A percentile compares a stretch with the other conserved stretches of the same genome.
phyloP scores from a whole-genome alignment of 106 monocot species.

The Hemerocallis citrina region DNA sequence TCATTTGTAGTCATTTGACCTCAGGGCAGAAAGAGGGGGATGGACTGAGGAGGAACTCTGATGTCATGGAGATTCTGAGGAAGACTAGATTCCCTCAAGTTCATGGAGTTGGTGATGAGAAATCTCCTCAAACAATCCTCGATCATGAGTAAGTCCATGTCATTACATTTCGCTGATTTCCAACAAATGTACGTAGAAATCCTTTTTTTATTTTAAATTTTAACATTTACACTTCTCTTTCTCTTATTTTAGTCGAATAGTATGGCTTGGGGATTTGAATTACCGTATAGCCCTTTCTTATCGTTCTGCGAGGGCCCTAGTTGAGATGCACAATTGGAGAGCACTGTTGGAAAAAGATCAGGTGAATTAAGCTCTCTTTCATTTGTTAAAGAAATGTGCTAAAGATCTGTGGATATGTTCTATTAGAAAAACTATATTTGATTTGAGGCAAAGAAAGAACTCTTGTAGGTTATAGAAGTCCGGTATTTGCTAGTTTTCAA shows the following conservation, averaged over 20 bases:
- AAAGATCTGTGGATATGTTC: background rate
- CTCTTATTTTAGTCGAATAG: constrained; percentile 41
- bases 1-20: constrained; percentile 69
- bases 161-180: background rate
- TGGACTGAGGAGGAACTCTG: constrained; percentile 69
- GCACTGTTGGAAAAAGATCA: constrained; percentile 68
- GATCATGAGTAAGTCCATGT: constrained; percentile 52
- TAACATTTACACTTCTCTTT: background rate
- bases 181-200: background rate
- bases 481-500: constrained; percentile 10
- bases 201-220: background rate
- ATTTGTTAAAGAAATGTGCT: background rate
- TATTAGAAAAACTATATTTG: background rate
- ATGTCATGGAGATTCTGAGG: constrained; percentile 72
- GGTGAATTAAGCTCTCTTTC: constrained; percentile 21
- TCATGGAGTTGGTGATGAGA: constrained; percentile 30
- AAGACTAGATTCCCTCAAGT: constrained; percentile 65
- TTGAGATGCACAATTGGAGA: constrained; percentile 88
- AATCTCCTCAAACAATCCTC: constrained; percentile 66
- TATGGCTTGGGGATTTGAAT: constrained; percentile 84
- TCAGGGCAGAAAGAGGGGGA: constrained; percentile 81
- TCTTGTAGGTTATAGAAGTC: no score
- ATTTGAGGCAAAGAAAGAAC: background rate
- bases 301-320: constrained; percentile 58
- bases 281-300: constrained; percentile 81